These are phyloP conservation scores for Trametes cinnabarina DNA, from an alignment of 768 basidiomycete genomes.

Conservation along the genomic window DNA sequence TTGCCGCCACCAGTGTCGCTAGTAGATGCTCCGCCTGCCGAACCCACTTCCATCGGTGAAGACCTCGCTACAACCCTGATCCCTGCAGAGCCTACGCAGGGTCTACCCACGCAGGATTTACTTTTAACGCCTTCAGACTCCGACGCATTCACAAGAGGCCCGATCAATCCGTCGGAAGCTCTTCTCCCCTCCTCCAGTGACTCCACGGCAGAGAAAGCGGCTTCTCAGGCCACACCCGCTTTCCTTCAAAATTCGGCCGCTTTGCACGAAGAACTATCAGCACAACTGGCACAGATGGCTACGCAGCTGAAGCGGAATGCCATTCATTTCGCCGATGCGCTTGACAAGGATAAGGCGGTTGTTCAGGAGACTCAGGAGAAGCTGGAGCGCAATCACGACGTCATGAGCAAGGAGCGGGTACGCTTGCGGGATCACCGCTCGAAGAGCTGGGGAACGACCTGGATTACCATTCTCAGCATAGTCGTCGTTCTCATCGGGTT, in stretches of 20 bases:
- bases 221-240: constrained; percentile 26
- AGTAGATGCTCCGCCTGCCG: constrained; percentile 1
- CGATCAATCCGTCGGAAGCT: constrained; percentile 29
- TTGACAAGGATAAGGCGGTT: constrained; percentile 73
- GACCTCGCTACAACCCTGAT: constrained; percentile 13
- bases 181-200: constrained; percentile 31
- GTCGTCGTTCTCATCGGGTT: constrained; percentile 68
- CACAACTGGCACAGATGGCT: constrained; percentile 82
- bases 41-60: constrained; percentile 24
- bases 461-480: constrained; percentile 51
- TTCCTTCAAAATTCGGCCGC: constrained; percentile 55
- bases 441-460: constrained; percentile 53
- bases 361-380: constrained; percentile 67
- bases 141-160: constrained; percentile 14
- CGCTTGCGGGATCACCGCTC: constrained; percentile 44
- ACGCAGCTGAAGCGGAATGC: constrained; percentile 84
- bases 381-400: constrained; percentile 68
- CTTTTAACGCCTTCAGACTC: constrained; percentile 40
- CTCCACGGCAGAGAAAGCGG: constrained; percentile 5
- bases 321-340: constrained; percentile 66
- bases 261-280: constrained; percentile 71
- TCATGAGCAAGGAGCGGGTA: constrained; percentile 63
- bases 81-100: constrained; percentile 26
- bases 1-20: constrained; percentile 45
- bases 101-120: constrained; percentile 36